Percentiles rank a stretch among this genome's conserved stretches.
Evolutionary conservation across 129 eudicot species (phyloP).

Genomic region (Daucus carota): DNA sequence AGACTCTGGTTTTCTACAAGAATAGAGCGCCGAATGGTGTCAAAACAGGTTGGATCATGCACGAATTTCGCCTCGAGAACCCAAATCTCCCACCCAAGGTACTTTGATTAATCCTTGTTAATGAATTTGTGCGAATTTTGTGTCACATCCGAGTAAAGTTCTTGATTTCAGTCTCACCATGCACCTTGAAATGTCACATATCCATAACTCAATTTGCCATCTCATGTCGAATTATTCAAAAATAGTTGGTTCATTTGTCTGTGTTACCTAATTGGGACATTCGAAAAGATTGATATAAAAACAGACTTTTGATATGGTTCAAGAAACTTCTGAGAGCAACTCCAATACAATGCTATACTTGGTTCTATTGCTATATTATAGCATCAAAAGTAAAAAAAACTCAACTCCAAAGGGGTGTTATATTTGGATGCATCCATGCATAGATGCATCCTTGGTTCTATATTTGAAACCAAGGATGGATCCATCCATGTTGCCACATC

Average conservation of each 20-base stretch:
- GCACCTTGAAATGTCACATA: not conserved
- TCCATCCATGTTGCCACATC: too few species aligned
- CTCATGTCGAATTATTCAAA: not conserved
- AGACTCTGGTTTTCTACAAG: constrained; percentile 86
- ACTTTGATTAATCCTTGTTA: not conserved
- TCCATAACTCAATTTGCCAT: not conserved
- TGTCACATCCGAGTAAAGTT: not conserved
- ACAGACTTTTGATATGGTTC: not conserved
- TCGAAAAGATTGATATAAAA: not conserved
- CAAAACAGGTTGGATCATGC: constrained; percentile 99
- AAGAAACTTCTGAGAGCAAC: constrained; percentile 10
- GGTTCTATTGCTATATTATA: too few species aligned
- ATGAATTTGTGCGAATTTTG: not conserved
- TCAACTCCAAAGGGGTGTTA: too few species aligned
- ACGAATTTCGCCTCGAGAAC: constrained; percentile 82
- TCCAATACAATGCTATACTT: too few species aligned
- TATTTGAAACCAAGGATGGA: too few species aligned
- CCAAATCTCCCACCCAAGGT: constrained; percentile 89
- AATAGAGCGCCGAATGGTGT: constrained; percentile 91
- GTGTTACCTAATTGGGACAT: not conserved
- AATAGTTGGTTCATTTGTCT: not conserved
- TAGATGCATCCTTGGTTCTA: too few species aligned
- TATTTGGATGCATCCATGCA: too few species aligned
- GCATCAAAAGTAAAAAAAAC: too few species aligned
- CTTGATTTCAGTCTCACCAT: not conserved